Conservation (phyloP, 2,329 filamentous ascomycete genomes). For the Aspergillus candidus region DNA sequence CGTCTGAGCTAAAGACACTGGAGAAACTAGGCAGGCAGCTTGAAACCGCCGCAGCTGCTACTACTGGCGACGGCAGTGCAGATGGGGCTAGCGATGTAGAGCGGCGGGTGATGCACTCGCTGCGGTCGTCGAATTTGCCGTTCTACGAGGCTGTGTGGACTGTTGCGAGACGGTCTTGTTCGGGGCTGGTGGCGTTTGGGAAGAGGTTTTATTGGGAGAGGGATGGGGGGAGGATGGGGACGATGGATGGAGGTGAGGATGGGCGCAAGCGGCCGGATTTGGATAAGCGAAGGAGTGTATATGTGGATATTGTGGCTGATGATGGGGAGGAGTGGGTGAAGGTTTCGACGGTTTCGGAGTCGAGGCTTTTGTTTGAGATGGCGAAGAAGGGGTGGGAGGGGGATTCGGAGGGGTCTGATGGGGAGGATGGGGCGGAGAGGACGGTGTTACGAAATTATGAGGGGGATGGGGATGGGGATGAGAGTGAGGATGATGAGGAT, state of each 20-base stretch:
- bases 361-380: slow-evolving; percentile 59
- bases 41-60: slow-evolving; percentile 4
- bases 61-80: slow-evolving; percentile 11
- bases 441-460: slow-evolving; percentile 23
- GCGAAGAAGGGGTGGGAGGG: slow-evolving; percentile 61
- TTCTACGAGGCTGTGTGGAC: slow-evolving; percentile 61
- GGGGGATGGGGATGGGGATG: slow-evolving; percentile 37
- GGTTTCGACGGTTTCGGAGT: slow-evolving; percentile 60
- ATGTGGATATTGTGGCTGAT: slow-evolving; percentile 60
- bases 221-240: slow-evolving; percentile 4
- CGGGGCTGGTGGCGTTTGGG: slow-evolving; percentile 52
- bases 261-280: slow-evolving; percentile 27
- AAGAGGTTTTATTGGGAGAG: slow-evolving; percentile 49
- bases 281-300: slow-evolving; percentile 46
- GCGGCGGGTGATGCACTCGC: slow-evolving; percentile 45
- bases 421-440: slow-evolving; percentile 18
- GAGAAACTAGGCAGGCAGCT: slow-evolving; percentile 36
- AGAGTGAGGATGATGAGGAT: slow-evolving; percentile 45
- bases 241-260: slow-evolving; percentile 9
- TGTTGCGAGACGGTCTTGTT: slow-evolving; percentile 51
- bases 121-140: slow-evolving; percentile 60
- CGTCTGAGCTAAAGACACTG: slow-evolving; percentile 45
- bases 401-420: slow-evolving; percentile 42
- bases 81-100: slow-evolving; percentile 18
- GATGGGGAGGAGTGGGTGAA: slow-evolving; percentile 63